These are phyloP conservation scores for Planoprotostelium fungivorum DNA, from an alignment of 78 protist species.

Conservation along the genomic window DNA sequence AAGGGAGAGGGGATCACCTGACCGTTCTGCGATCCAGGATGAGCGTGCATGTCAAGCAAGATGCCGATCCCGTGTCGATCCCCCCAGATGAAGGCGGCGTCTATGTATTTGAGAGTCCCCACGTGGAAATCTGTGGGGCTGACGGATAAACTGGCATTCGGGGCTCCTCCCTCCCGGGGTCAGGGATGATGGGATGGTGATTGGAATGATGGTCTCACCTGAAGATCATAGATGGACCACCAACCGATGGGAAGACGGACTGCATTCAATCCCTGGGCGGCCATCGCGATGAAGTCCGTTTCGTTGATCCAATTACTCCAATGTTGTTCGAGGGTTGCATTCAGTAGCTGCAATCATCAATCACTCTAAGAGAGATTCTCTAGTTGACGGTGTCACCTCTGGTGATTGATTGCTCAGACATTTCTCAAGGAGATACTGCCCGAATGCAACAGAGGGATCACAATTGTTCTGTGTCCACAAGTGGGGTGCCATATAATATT, in stretches of 20 bases:
- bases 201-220: too few relatives aligned
- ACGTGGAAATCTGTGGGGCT: not conserved
- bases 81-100: not conserved
- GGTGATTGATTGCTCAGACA: not conserved
- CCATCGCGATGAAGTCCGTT: not conserved
- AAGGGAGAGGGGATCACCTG: too few relatives aligned
- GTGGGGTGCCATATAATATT: not conserved
- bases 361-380: too few relatives aligned
- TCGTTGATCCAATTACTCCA: not conserved
- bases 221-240: too few relatives aligned
- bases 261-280: not conserved
- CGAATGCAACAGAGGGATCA: not conserved
- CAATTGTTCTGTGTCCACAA: not conserved
- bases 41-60: not conserved
- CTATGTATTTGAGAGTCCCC: not conserved
- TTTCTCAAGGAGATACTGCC: not conserved
- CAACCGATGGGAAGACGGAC: not conserved
- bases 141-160: not conserved
- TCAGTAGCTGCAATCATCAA: too few relatives aligned
- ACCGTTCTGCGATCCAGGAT: not conserved
- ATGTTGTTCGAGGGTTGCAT: not conserved
- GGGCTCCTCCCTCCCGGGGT: not conserved
- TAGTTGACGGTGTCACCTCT: not conserved
- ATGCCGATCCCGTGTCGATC: not conserved
- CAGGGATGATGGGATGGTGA: too few relatives aligned